Conservation (phyloP, 2,329 filamentous ascomycete genomes). For the Colletotrichum higginsianum region DNA sequence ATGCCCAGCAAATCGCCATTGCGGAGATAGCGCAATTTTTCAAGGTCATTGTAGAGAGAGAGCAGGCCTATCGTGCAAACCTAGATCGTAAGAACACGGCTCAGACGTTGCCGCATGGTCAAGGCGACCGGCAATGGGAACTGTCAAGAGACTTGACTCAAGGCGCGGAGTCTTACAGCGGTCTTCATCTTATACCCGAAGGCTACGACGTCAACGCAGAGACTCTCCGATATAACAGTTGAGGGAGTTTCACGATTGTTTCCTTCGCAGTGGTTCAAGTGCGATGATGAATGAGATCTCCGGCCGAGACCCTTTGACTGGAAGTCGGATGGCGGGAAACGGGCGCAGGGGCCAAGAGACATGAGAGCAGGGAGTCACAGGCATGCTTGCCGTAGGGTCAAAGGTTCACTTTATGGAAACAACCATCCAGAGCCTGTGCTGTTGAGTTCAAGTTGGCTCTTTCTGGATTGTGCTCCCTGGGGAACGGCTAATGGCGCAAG, state of each 20-base stretch:
- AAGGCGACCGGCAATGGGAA: conserved; percentile 33
- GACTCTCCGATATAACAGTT: conserved; percentile 27
- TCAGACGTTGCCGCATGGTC: conserved; percentile 18
- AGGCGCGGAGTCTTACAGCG: conserved; percentile 17
- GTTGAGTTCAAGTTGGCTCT: neutral
- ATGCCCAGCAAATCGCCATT: conserved; percentile 61
- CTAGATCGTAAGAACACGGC: conserved; percentile 43
- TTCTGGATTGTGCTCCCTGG: neutral
- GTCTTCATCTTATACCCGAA: conserved; percentile 27
- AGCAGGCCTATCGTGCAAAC: conserved; percentile 50
- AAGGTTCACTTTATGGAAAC: neutral
- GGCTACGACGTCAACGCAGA: conserved; percentile 30
- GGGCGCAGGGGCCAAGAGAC: neutral
- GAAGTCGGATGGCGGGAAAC: neutral
- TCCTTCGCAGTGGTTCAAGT: neutral
- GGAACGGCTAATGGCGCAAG: neutral
- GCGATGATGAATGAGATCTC: neutral
- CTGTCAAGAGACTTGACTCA: conserved; percentile 15
- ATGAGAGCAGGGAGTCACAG: neutral
- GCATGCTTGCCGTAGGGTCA: neutral
- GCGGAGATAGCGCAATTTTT: conserved; percentile 69
- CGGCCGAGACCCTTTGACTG: neutral
- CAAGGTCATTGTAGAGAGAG: conserved; percentile 65
- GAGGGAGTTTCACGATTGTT: neutral
- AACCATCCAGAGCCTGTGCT: neutral